Percentiles rank a stretch among this genome's conserved stretches.
Conservation (phyloP, 106 monocot species). For the Apostasia ramifera region DNA sequence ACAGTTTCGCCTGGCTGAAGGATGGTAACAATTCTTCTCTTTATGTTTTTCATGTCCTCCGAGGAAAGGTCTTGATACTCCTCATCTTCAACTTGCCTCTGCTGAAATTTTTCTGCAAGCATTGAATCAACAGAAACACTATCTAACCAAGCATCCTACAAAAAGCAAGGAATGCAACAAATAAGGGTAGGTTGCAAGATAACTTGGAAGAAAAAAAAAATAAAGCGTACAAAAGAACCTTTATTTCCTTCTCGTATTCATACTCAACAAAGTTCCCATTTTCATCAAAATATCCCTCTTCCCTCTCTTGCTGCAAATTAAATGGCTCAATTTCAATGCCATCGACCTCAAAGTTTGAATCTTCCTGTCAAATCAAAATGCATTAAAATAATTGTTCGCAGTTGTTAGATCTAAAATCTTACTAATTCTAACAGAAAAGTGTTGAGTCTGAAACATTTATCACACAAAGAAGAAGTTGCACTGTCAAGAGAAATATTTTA, state of each 20-base stretch:
- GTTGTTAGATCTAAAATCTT: conserved; percentile 6
- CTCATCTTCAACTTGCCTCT: conserved; percentile 35
- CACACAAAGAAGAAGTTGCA: too few species aligned
- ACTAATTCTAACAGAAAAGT: not conserved
- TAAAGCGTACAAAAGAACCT: conserved; percentile 41
- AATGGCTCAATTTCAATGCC: conserved; percentile 87
- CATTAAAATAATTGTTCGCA: not conserved
- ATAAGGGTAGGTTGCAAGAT: not conserved
- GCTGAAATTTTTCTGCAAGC: conserved; percentile 27
- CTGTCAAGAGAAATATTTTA: too few species aligned
- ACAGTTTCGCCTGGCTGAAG: conserved; percentile 95
- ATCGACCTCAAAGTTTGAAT: conserved; percentile 68
- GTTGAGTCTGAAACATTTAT: too few species aligned
- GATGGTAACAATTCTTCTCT: conserved; percentile 62
- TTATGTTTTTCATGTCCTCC: conserved; percentile 72
- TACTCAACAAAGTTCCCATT: conserved; percentile 94
- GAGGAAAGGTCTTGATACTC: conserved; percentile 77
- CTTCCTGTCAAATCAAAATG: conserved; percentile 48
- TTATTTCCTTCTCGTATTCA: conserved; percentile 51
- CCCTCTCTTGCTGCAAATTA: conserved; percentile 86
- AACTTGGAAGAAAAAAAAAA: not conserved
- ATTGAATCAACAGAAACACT: conserved; percentile 54
- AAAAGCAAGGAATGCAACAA: conserved; percentile 16
- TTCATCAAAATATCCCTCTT: conserved; percentile 97
- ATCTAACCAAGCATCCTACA: conserved; percentile 97